Evolutionary conservation across 2,329 filamentous ascomycete genomes (phyloP), one percentile per base, ranked within the genome.

Genomic region (Aureobasidium musti): DNA sequence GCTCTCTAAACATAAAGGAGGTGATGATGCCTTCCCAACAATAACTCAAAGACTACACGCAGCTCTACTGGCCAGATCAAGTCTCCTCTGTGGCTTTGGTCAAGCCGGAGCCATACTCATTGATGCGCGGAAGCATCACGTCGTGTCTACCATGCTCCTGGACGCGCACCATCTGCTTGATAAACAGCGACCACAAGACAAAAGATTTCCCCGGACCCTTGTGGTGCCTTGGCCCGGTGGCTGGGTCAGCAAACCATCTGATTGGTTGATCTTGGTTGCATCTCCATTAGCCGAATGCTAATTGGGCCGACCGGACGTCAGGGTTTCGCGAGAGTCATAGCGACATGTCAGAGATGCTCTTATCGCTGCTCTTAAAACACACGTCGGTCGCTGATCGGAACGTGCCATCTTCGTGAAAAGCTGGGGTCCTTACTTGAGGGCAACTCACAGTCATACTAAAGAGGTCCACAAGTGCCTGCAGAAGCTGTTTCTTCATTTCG

Each of bases 141-240:
- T 59, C 39, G 5, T 45, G 23, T 23, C 30, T 23, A 49, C n/a
- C 41, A 49, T 23, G 28, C n/a, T 47, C 10, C 33, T 26, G n/a
- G n/a, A 61, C 28, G n/a, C 19, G n/a, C 41, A 45, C n/a, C n/a
- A 49, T 26, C 23, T 37, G 28, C 30, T 59, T 26, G n/a, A 37
- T n/a, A 17, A 13, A 21, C 57, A 19, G 41, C 57, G 39, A 49
- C 10, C 41, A 17, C 41, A 17, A 49, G 21, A 52, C 59, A 52
- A 63, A 63, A 45, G 49, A 63, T 63, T 63, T 63, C 59, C 59
- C 59, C 59, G 13, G 59, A 63, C 59, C 59, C 59, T 63, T 33
- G 43, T 37, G 11, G 19, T 61, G 57, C 43, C 8, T 11, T 45
- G n/a, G 26, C 5, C 39, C 8, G 30, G 41, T 50, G 41, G 57